A percentile compares a stretch with the other conserved stretches of the same genome.
These are phyloP conservation scores for Asterophora parasitica DNA, from an alignment of 768 basidiomycete genomes.

Conservation along the genomic window DNA sequence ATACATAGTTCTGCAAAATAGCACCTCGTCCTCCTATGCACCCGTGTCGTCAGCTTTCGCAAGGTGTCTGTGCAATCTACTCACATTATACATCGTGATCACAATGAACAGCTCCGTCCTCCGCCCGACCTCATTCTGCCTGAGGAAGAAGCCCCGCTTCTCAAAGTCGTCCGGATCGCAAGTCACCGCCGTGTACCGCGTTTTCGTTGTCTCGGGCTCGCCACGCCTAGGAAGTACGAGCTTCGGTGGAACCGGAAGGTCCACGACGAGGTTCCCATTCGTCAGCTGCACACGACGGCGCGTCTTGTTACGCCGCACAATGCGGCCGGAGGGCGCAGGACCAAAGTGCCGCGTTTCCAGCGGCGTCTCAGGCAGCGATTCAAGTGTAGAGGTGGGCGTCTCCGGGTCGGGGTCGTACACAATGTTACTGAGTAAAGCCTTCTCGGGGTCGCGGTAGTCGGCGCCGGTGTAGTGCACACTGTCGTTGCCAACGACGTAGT, in stretches of 20 bases:
- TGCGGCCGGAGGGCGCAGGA: constrained; percentile 78
- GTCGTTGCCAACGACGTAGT: constrained; percentile 51
- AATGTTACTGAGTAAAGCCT: constrained; percentile 27
- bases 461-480: constrained; percentile 51
- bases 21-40: constrained; percentile 74
- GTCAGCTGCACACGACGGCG: constrained; percentile 82
- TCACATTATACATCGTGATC: constrained; percentile 95
- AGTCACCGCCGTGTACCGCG: constrained; percentile 84
- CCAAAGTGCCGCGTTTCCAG: constrained; percentile 80
- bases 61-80: constrained; percentile 18
- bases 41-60: constrained; percentile 4
- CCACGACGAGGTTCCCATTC: constrained; percentile 84
- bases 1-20: constrained; percentile 90
- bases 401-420: constrained; percentile 39
- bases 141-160: constrained; percentile 73
- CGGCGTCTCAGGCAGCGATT: constrained; percentile 46
- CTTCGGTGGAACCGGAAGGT: constrained; percentile 79
- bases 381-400: constrained; percentile 35
- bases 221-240: constrained; percentile 70
- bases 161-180: constrained; percentile 94
- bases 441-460: constrained; percentile 33
- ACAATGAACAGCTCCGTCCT: constrained; percentile 91
- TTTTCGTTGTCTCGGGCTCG: constrained; percentile 67
- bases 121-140: constrained; percentile 76
- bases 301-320: constrained; percentile 64